Conservation (phyloP, 768 basidiomycete genomes). For the Amanita pallidorosea region DNA sequence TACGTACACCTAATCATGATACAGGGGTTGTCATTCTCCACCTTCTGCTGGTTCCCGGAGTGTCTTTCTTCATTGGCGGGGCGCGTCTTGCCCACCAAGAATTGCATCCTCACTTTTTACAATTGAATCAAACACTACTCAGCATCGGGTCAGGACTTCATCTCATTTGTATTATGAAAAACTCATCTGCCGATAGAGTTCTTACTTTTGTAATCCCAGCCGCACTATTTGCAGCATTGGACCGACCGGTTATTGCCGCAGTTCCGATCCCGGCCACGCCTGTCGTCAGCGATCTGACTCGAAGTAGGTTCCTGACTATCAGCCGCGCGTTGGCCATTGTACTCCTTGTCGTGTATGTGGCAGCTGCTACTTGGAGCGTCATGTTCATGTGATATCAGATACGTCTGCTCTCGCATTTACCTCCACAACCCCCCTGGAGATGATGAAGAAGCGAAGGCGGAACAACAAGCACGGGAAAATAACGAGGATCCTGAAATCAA, state of each 20-base stretch:
- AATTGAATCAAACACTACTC: constrained; percentile 61
- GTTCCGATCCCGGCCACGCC: constrained; percentile 4
- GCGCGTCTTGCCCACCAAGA: constrained; percentile 58
- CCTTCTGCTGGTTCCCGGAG: constrained; percentile 59
- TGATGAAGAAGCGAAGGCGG: constrained; percentile 28
- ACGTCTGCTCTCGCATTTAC: constrained; percentile 58
- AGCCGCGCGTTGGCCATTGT: constrained; percentile 58
- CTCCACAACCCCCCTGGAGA: constrained; percentile 58
- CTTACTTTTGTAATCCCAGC: constrained; percentile 54
- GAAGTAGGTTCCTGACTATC: constrained; percentile 41
- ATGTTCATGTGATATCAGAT: constrained; percentile 24
- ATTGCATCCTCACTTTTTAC: constrained; percentile 50
- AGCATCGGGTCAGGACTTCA: constrained; percentile 45
- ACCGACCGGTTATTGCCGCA: constrained; percentile 17
- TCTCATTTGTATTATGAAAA: background rate
- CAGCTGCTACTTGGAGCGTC: background rate
- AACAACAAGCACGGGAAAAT: constrained; percentile 27
- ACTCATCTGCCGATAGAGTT: constrained; percentile 29
- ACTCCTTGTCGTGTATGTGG: constrained; percentile 45
- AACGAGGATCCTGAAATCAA: constrained; percentile 47
- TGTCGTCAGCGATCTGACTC: constrained; percentile 31
- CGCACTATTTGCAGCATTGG: constrained; percentile 55
- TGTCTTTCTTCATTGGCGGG: constrained; percentile 63
- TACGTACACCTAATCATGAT: background rate
- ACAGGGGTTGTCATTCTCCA: constrained; percentile 65